Conservation (phyloP, 192 early-diverging fungal genomes). For the Gigaspora rosea region DNA sequence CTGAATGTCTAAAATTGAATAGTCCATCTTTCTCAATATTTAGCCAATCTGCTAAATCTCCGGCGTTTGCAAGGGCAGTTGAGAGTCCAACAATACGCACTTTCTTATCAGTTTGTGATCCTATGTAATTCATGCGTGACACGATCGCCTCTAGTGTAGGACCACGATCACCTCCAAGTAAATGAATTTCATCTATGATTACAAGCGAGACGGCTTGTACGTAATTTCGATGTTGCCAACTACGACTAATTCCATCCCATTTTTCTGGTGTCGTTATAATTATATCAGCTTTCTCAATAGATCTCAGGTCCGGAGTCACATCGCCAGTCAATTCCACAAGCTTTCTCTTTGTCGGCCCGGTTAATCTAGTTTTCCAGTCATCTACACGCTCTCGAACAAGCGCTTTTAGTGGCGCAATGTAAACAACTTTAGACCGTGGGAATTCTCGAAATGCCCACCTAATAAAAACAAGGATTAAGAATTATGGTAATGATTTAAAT, state of each 20-base stretch:
- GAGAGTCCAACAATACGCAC: slow-evolving; percentile 95
- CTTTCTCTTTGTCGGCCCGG: slow-evolving; percentile 69
- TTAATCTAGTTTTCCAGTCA: slow-evolving; percentile 83
- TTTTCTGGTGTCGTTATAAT: slow-evolving; percentile 99
- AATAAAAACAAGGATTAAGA: not conserved
- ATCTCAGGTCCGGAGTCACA: slow-evolving; percentile 87
- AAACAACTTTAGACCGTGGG: slow-evolving; percentile 86
- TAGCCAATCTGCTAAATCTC: slow-evolving; percentile 96
- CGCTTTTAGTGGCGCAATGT: slow-evolving; percentile 97
- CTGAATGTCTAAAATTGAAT: slow-evolving; percentile 97
- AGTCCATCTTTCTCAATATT: slow-evolving; percentile 83
- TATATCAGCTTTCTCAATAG: slow-evolving; percentile 88
- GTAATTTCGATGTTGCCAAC: slow-evolving; percentile 89
- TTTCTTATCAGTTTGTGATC: slow-evolving; percentile 67
- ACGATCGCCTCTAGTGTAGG: slow-evolving; percentile 98
- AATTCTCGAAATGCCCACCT: slow-evolving; percentile 76
- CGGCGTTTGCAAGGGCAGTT: slow-evolving; percentile 95
- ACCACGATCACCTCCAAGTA: slow-evolving; percentile 94
- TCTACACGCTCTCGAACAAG: slow-evolving; percentile 92
- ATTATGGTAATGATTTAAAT: not conserved
- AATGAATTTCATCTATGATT: slow-evolving; percentile 98
- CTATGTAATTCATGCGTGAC: slow-evolving; percentile 97
- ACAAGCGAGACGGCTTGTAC: slow-evolving; percentile 86
- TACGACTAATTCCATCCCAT: slow-evolving; percentile 97
- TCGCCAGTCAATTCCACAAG: slow-evolving; percentile 97